Conservation (phyloP, 1,284 basidiomycete species). For the Phylloboletellus chloephorus region DNA sequence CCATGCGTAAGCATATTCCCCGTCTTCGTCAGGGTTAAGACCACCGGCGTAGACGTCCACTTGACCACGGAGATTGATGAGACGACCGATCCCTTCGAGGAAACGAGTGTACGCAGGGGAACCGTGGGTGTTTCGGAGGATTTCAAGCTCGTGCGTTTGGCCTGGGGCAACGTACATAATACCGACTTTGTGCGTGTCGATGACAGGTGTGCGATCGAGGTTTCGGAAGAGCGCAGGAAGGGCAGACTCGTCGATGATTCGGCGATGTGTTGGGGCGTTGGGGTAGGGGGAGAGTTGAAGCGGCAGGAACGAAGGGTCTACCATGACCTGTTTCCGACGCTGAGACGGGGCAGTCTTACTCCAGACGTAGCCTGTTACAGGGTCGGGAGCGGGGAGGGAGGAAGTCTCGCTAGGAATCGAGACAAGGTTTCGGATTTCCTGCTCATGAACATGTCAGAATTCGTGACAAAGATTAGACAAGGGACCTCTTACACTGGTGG, state of each 20-base stretch:
- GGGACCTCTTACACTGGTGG: constrained; percentile 12
- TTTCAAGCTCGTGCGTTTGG: constrained; percentile 81
- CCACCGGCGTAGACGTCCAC: constrained; percentile 94
- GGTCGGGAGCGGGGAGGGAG: constrained; percentile 46
- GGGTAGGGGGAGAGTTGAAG: constrained; percentile 86
- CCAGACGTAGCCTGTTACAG: constrained; percentile 81
- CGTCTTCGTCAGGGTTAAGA: constrained; percentile 82
- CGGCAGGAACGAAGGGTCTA: constrained; percentile 86
- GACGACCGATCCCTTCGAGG: constrained; percentile 80
- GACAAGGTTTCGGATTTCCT: constrained; percentile 23
- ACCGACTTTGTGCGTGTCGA: constrained; percentile 96
- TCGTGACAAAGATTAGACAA: not conserved
- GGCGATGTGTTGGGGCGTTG: constrained; percentile 36
- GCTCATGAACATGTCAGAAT: constrained; percentile 11
- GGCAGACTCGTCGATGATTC: constrained; percentile 52
- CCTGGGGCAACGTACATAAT: constrained; percentile 94
- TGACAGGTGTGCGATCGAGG: constrained; percentile 87
- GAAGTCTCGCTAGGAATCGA: constrained; percentile 7
- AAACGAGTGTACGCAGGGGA: constrained; percentile 95
- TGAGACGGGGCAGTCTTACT: constrained; percentile 79
- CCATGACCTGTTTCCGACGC: constrained; percentile 74
- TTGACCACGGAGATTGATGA: constrained; percentile 89
- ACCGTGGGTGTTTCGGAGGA: constrained; percentile 87
- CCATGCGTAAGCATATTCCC: constrained; percentile 97
- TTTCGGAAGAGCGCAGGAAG: constrained; percentile 58